Evolutionary conservation across 495 filamentous ascomycete genomes (phyloP), one percentile per base, ranked within the genome.

Genomic region (Penicillium lividum): DNA sequence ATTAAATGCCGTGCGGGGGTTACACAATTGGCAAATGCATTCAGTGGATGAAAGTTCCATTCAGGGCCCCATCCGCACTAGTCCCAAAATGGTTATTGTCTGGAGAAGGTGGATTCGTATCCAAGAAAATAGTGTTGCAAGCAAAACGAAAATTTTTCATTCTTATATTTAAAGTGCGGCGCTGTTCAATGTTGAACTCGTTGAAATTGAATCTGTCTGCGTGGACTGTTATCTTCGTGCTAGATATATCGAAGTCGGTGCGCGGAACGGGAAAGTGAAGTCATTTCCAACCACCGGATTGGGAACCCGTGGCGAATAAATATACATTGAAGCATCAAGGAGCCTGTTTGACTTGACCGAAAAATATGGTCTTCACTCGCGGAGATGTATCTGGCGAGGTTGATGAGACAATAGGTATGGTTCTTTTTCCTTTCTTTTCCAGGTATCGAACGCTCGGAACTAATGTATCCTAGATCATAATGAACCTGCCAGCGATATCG

Each of bases 371-470:
- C 3, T 70, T 70, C 31, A 36, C 62, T 22, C 65, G 65, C 31
- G 67, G 67, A 22, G 67, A 70, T 64, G 53, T 68, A 30, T 61
- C 60, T 7, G 65, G 65, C 5, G 57, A 68, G 13, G 53, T 61
- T 33, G 62, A 70, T 43, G 53, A 58, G 29, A 50, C 51, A 44
- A 58, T 63, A 47, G 57, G 67, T 70, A 64, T 31, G 51, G 0
- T 18, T 4, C 29, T 16, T n/a, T 40, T 40, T n/a, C 13, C 4
- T 40, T 5, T 40, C 0, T 40, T 16, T 40, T 16, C n/a, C 15
- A 4, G 13, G 13, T 16, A 40, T 16, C 13, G 1, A 40, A 3
- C n/a, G 13, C 7, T n/a, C 38, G 38, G 13, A 45, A 42, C 52
- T 60, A 30, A 56, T 30, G 22, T n/a, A 5, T 15, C 29, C 25